Conservation (phyloP, 1,284 basidiomycete species). For the Apiotrichum laibachii region DNA sequence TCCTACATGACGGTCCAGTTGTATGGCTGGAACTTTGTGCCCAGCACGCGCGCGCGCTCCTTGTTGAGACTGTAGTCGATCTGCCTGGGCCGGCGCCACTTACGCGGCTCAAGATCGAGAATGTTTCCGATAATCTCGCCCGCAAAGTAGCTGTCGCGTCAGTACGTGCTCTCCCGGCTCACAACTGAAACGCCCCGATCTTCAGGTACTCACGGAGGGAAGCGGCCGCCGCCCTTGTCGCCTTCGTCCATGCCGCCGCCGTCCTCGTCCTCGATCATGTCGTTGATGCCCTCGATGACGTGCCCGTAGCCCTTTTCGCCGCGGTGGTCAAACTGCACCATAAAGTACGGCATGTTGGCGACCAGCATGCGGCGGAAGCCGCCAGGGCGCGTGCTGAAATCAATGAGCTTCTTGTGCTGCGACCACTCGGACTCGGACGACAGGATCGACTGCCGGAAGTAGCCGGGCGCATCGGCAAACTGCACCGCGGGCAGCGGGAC, state of each 20-base stretch:
- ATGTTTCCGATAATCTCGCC: slow-evolving; percentile 91
- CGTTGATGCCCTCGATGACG: slow-evolving; percentile 83
- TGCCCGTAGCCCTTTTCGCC: slow-evolving; percentile 97
- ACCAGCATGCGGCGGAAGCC: slow-evolving; percentile 92
- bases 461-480: slow-evolving; percentile 81
- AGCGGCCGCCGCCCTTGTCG: slow-evolving; percentile 81
- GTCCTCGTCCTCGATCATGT: slow-evolving; percentile 61
- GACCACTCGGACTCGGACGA: slow-evolving; percentile 94
- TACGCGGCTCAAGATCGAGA: slow-evolving; percentile 79
- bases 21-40: slow-evolving; percentile 50
- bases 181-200: too few relatives aligned
- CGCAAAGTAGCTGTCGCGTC: slow-evolving; percentile 73
- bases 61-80: slow-evolving; percentile 69
- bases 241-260: slow-evolving; percentile 70
- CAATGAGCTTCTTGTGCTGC: slow-evolving; percentile 93
- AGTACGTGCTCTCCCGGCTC: not conserved
- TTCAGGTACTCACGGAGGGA: slow-evolving; percentile 66
- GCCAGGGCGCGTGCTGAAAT: slow-evolving; percentile 81
- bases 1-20: slow-evolving; percentile 45
- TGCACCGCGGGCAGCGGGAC: slow-evolving; percentile 82
- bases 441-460: slow-evolving; percentile 93
- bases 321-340: slow-evolving; percentile 96
- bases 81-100: slow-evolving; percentile 75
- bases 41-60: slow-evolving; percentile 60
- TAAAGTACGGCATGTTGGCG: slow-evolving; percentile 95